Conservation (phyloP, 768 basidiomycete genomes). For the Guyanaporus albipodus region DNA sequence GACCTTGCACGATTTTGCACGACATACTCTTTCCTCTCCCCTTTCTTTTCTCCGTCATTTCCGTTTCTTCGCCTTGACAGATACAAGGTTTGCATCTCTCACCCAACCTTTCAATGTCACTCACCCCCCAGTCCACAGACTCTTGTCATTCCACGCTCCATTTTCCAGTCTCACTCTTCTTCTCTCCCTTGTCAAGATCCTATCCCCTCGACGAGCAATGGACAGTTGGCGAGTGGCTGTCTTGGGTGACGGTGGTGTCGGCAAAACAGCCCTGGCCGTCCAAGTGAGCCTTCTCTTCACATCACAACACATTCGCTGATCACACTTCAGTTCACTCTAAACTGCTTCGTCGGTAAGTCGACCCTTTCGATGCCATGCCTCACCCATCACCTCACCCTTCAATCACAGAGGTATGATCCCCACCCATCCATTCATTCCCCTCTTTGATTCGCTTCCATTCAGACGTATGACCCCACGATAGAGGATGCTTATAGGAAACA, state of each 20-base stretch:
- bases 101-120: conserved; percentile 17
- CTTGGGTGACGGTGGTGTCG: conserved; percentile 95
- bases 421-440: conserved; percentile 6
- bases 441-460: conserved; percentile 7
- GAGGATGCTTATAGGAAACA: conserved; percentile 97
- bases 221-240: conserved; percentile 96
- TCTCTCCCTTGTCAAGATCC: conserved; percentile 16
- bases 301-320: conserved; percentile 7
- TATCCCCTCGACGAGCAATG: conserved; percentile 47
- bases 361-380: conserved; percentile 4
- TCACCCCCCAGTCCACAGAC: conserved; percentile 17
- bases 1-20: conserved; percentile 65
- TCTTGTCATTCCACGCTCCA: conserved; percentile 12
- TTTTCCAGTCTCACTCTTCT: conserved; percentile 29
- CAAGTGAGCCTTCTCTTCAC: conserved; percentile 55
- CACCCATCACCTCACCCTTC: conserved; percentile 13
- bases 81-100: conserved; percentile 28
- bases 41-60: conserved; percentile 36
- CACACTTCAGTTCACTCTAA: conserved; percentile 81
- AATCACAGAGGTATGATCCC: conserved; percentile 50
- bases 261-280: conserved; percentile 94
- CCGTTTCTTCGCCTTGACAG: conserved; percentile 30
- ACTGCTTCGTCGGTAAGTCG: conserved; percentile 88
- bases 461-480: conserved; percentile 99
- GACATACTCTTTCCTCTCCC: conserved; percentile 46